phyloP scores from a whole-genome alignment of 257 asterid species.

The Gynochthodes officinalis region DNA sequence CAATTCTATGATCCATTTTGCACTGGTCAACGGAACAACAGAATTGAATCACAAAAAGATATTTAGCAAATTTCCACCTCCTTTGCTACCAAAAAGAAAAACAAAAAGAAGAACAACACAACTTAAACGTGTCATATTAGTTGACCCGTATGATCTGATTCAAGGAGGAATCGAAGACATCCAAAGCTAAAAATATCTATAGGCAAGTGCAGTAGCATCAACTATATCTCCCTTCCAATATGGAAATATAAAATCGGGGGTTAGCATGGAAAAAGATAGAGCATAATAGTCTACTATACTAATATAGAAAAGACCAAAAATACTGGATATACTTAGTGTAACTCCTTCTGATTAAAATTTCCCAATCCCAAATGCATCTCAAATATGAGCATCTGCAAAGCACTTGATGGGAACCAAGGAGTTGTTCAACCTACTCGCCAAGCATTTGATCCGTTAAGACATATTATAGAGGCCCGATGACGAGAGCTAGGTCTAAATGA shows the following conservation, averaged over 20 bases:
- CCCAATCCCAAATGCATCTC: not conserved
- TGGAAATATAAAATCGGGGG: not conserved
- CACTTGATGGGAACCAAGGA: too few relatives aligned
- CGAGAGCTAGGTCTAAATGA: too few relatives aligned
- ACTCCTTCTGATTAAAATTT: not conserved
- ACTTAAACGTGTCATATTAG: not conserved
- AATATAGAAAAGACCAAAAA: not conserved
- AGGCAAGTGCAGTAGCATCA: not conserved
- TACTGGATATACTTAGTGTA: not conserved
- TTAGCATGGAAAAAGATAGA: not conserved
- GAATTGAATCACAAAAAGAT: not conserved
- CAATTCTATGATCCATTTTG: not conserved
- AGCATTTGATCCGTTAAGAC: too few relatives aligned
- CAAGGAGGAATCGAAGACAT: not conserved
- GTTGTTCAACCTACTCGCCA: too few relatives aligned
- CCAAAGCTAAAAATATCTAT: not conserved
- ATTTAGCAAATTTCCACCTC: not conserved
- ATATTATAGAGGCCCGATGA: too few relatives aligned
- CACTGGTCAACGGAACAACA: not conserved
- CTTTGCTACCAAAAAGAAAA: not conserved
- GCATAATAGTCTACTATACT: not conserved
- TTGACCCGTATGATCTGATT: not conserved
- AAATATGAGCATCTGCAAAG: not conserved
- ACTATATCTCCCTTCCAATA: not conserved
- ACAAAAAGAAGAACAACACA: not conserved